Base-by-base conservation (phyloP, 805 yeast species). In the Metschnikowia orientalis region DNA sequence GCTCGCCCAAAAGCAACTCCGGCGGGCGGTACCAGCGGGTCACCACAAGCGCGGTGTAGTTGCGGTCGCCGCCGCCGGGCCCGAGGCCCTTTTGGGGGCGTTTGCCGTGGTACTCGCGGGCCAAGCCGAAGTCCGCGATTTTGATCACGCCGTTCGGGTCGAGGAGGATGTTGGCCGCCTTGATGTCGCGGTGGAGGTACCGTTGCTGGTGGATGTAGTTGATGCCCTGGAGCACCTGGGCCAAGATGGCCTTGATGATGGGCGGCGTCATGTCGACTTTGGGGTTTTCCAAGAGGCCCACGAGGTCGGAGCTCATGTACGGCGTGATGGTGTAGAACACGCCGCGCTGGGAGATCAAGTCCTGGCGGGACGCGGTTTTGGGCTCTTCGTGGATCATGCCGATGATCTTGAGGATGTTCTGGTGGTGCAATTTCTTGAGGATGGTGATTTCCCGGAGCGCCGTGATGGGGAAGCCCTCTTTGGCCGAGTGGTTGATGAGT, bases 11-110 rank as follows among this genome's bases (percentile, higher is more conserved):
- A 10, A 92, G 69, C 12, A 92, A 67, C 56, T 90, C 98, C 0
- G 97, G 98, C 1, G 98, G 95, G 38, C 98, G 69, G 58, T 94
- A 92, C 98, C 98, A 92, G 44, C 98, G 63, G 0, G 98, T 92
- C 23, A 92, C 97, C 2, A 92, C 98, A 34, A 75, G 50, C 1
- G 75, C 79, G 0, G 81, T 75, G 45, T 75, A 75, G 13, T 63
- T 63, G 30, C 68, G 54, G 32, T 60, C 65, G 0, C 79, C 79
- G 3, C 79, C 79, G 3, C 80, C 79, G 0, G 79, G 79, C 0
- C 80, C 80, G 28, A 53, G 53, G 3, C 67, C 70, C 3, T 60
- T 41, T 9, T 63, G 64, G 1, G 94, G 94, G 1, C 69, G 62
- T 3, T 63, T 55, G 1, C 88, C 94, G 36, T 69, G 72, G 54